Evolutionary conservation across 192 early-diverging fungal species (phyloP), one percentile per base, ranked within the genome.

Genomic region (Umbelopsis vinacea): DNA sequence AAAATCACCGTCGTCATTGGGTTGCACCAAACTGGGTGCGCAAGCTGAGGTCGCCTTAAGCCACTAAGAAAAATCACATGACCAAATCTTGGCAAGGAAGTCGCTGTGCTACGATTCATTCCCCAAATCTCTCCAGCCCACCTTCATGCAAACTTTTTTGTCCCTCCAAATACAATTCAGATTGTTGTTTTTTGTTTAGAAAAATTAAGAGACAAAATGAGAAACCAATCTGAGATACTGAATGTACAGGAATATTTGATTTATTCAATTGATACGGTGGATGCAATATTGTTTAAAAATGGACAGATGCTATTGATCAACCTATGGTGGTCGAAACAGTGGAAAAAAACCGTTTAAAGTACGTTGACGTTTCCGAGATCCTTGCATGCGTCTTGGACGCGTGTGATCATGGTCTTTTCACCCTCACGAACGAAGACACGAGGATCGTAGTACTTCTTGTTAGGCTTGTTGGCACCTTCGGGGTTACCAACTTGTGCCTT

Each of bases 361-460:
- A 74, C 79, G 69, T 85, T 74, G 72, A 89, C 89, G 74, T 91
- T 92, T 72, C 88, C 87, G 40, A 97, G 87, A 79, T 95, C 90
- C 19, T 73, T 60, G 83, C 92, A 93, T 66, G 92, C 94, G 71
- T 89, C 74, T 80, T 90, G 75, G 63, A 93, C 92, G 84, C 95
- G 93, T 69, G 85, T 84, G 76, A 78, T 80, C 93, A 97, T 93
- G 72, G 80, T 82, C 89, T 95, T 92, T 82, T 97, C 95, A 74
- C 88, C 91, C 75, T 92, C 89, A 71, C 95, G 93, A 75, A 97
- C 81, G 80, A 86, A 97, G 73, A 92, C 92, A 76, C 95, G 92
- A 60, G 95, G 95, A 79, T 97, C 95, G 84, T 97, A 96, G 83
- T 89, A 92, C 84, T 97, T 97, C 92, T 97, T 97, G 88, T 96